These are phyloP conservation scores for Berberis thunbergii DNA, from an alignment of 164 flowering plant genomes.

Conservation along the genomic window DNA sequence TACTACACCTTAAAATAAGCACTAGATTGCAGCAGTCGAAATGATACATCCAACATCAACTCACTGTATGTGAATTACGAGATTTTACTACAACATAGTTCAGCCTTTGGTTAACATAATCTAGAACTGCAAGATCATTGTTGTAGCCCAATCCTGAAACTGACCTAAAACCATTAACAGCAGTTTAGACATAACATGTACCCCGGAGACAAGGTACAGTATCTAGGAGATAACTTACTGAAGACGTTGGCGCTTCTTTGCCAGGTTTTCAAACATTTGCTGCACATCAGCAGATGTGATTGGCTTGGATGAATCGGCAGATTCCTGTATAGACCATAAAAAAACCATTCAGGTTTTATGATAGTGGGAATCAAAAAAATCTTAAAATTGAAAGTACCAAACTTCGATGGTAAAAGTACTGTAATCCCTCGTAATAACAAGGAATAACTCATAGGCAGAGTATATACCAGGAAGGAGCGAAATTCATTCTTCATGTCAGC, in stretches of 20 bases:
- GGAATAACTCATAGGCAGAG: background rate
- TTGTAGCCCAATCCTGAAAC: background rate
- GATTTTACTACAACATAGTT: background rate
- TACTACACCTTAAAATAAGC: too few species aligned
- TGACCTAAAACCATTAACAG: constrained; percentile 1
- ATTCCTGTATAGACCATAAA: constrained; percentile 38
- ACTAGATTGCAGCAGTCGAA: too few species aligned
- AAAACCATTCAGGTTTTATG: background rate
- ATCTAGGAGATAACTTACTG: constrained; percentile 20
- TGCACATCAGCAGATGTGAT: constrained; percentile 73
- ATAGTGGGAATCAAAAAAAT: too few species aligned
- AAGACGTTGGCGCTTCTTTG: constrained; percentile 64
- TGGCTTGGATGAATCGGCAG: constrained; percentile 68
- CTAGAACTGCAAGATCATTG: background rate
- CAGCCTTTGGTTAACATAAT: background rate
- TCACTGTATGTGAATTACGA: background rate
- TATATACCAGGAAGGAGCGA: constrained; percentile 59
- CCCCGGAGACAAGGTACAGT: background rate
- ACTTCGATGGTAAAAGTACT: too few species aligned
- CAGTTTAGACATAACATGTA: constrained; percentile 3
- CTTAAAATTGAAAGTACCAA: too few species aligned
- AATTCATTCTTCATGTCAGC: constrained; percentile 82
- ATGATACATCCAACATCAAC: background rate
- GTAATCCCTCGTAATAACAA: background rate
- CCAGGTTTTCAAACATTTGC: constrained; percentile 85